Evolutionary conservation across 139 green algal species (phyloP).

Genomic region (Limnomonas spitsbergensis): DNA sequence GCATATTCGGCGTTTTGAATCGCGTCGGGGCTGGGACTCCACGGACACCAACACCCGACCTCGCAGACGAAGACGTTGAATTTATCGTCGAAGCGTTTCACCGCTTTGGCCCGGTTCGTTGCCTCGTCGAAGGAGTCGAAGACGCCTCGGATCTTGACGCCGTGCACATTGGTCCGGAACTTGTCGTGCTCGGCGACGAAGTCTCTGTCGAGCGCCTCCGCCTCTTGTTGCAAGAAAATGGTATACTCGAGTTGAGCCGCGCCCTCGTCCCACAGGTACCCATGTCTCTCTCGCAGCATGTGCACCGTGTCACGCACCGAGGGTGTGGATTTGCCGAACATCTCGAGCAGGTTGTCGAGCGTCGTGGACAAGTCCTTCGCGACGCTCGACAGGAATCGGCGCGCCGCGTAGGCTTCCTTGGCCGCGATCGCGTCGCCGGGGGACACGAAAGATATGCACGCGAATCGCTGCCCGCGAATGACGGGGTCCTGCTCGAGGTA

Average conservation of each 20-base stretch:
- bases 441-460: slow-evolving; percentile 17
- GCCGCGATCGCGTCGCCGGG: background rate
- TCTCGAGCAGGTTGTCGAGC: background rate
- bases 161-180: slow-evolving; percentile 3
- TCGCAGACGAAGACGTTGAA: background rate
- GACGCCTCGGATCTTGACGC: slow-evolving; percentile 8
- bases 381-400: background rate
- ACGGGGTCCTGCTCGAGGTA: slow-evolving; percentile 6
- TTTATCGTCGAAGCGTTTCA: background rate
- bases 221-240: background rate
- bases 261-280: background rate
- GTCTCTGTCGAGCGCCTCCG: background rate
- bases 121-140: slow-evolving; percentile 11
- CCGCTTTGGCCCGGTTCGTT: background rate
- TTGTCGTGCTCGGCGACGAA: background rate
- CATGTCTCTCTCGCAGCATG: slow-evolving; percentile 4
- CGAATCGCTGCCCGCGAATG: slow-evolving; percentile 9
- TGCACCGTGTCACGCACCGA: background rate
- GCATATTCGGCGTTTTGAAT: background rate
- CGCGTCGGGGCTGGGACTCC: background rate
- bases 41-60: slow-evolving; percentile 8
- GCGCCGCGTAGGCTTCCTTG: background rate
- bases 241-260: background rate
- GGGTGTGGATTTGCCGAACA: background rate
- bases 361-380: background rate